Conservation (phyloP, 345 rosid genomes). For the Schrenkiella parvula region DNA sequence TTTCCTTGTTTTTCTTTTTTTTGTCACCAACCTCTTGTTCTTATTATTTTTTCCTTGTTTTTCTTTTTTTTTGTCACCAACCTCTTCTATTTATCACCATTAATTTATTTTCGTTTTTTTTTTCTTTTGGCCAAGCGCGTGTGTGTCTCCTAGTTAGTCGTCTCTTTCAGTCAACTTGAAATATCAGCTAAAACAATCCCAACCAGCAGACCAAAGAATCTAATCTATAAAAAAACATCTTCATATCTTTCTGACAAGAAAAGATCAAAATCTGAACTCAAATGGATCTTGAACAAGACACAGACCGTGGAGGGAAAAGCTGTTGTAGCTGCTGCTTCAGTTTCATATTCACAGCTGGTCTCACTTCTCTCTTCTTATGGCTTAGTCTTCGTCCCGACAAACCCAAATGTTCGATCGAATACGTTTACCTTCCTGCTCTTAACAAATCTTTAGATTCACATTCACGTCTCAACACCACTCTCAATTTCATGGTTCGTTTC, state of each 20-base stretch:
- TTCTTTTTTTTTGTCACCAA: too few species aligned
- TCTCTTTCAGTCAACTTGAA: background rate
- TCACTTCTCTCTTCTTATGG: constrained; percentile 73
- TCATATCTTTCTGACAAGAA: background rate
- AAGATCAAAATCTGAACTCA: background rate
- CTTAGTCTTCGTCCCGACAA: constrained; percentile 53
- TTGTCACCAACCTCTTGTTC: too few species aligned
- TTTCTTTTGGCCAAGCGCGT: background rate
- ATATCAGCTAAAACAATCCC: background rate
- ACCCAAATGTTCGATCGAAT: constrained; percentile 48
- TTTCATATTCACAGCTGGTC: constrained; percentile 53
- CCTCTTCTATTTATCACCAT: too few species aligned
- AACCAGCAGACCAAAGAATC: background rate
- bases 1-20: too few species aligned
- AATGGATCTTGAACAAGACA: background rate
- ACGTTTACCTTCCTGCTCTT: constrained; percentile 59
- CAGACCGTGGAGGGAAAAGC: constrained; percentile 30
- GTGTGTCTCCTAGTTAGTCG: background rate
- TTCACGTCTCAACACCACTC: constrained; percentile 28
- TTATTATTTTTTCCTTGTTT: too few species aligned
- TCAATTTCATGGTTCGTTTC: constrained; percentile 43
- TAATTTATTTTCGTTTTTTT: background rate
- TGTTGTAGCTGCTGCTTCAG: constrained; percentile 54
- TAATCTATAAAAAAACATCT: background rate
- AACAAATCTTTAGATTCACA: constrained; percentile 30